Percentiles rank a stretch among this genome's conserved stretches.
phyloP scores from a whole-genome alignment of 164 flowering plant genomes.

The Aristolochia contorta region DNA sequence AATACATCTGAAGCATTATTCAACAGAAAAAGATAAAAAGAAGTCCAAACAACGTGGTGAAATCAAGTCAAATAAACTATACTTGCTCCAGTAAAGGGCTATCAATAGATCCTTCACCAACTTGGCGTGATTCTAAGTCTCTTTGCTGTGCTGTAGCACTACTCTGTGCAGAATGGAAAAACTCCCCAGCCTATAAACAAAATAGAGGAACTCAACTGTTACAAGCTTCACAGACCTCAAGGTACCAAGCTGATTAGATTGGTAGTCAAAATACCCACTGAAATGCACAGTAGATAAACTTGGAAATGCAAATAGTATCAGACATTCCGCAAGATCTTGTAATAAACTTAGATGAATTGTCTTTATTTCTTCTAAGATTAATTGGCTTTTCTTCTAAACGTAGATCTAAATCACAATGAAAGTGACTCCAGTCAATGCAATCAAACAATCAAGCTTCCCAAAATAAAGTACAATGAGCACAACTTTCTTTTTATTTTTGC shows the following conservation, averaged over 20 bases:
- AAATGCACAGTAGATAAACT: too few species aligned
- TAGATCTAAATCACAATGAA: too few species aligned
- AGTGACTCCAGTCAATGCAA: too few species aligned
- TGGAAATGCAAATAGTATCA: too few species aligned
- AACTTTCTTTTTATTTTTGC: too few species aligned
- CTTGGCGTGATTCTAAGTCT: conserved; percentile 41
- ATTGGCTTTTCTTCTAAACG: too few species aligned
- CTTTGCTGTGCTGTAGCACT: conserved; percentile 70
- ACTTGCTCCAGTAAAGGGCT: conserved; percentile 83
- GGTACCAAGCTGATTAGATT: too few species aligned
- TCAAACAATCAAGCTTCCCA: too few species aligned
- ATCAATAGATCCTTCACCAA: conserved; percentile 55
- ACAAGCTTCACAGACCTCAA: background rate
- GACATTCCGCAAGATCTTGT: too few species aligned
- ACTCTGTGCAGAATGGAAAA: conserved; percentile 62
- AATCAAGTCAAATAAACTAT: conserved; percentile 7
- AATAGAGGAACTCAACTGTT: background rate
- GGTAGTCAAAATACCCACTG: too few species aligned
- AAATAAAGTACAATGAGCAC: too few species aligned
- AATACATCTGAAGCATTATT: conserved; percentile 4
- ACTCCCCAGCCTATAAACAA: conserved; percentile 66
- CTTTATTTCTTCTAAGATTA: background rate
- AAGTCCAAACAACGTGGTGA: background rate
- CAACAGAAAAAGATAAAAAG: background rate
- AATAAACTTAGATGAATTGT: background rate